phyloP scores from a whole-genome alignment of 116 monocot genomes.

The Phalaenopsis hybrid region DNA sequence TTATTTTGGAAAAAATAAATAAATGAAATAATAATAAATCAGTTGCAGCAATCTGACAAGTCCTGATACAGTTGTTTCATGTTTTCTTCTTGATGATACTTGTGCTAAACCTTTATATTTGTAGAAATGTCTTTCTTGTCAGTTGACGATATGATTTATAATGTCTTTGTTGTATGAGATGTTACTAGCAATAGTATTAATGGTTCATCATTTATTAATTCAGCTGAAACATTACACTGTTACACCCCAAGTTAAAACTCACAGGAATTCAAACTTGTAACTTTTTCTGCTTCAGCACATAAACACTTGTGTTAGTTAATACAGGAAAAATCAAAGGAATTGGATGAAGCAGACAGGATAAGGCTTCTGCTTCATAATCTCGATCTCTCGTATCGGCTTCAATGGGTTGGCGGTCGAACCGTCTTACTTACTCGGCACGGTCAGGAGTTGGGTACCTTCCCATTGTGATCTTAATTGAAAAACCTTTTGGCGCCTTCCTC shows the following conservation, averaged over 20 bases:
- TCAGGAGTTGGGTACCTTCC: conserved; percentile 75
- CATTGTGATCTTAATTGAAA: conserved; percentile 30
- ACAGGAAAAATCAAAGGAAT: conserved; percentile 43
- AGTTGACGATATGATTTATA: too few relatives aligned
- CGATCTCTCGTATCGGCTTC: conserved; percentile 81
- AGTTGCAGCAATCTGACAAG: neutral
- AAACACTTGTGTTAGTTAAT: conserved; percentile 10
- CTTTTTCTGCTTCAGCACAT: neutral
- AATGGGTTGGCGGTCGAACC: conserved; percentile 56
- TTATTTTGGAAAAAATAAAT: neutral
- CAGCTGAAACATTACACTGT: neutral
- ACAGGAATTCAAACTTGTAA: neutral
- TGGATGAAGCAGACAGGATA: conserved; percentile 44
- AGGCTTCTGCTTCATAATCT: conserved; percentile 63
- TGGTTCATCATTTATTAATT: neutral
- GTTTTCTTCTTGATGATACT: neutral
- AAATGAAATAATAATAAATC: neutral
- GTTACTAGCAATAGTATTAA: neutral
- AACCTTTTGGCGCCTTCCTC: too few relatives aligned
- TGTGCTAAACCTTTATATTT: neutral
- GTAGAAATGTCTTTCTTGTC: neutral
- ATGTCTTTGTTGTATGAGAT: too few relatives aligned
- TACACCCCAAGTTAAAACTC: neutral
- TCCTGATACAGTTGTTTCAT: neutral
- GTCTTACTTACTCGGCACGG: conserved; percentile 54